phyloP scores from a whole-genome alignment of 192 early-diverging fungal genomes.

The Funneliformis mosseae region DNA sequence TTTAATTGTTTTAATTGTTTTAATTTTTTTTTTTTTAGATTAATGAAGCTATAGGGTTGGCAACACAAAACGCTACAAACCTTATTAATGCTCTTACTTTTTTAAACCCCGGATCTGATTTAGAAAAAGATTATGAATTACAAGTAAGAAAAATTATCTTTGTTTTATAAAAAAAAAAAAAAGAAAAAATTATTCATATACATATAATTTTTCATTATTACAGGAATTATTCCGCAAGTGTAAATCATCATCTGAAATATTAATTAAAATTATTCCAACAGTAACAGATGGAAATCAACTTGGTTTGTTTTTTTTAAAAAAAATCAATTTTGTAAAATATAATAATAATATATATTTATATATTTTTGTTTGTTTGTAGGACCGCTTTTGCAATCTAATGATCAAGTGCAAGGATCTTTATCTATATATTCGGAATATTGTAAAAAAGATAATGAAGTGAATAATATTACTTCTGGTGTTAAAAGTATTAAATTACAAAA shows the following conservation, averaged over 20 bases:
- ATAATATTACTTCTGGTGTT: not conserved
- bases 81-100: conserved; percentile 14
- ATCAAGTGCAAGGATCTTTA: conserved; percentile 20
- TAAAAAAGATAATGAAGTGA: not conserved
- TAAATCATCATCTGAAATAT: conserved; percentile 1
- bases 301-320: not conserved
- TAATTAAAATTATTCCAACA: conserved; percentile 15
- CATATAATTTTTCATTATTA: not conserved
- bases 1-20: not conserved
- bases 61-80: conserved; percentile 25
- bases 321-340: not conserved
- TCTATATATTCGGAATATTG: conserved; percentile 2
- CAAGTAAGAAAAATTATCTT: conserved; percentile 3
- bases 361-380: not conserved
- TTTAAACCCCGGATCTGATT: not conserved
- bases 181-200: not conserved
- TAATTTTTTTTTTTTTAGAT: not conserved
- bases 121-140: conserved; percentile 8
- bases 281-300: not conserved
- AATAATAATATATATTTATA: not conserved
- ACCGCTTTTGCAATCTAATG: conserved; percentile 18
- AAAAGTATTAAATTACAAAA: conserved; percentile 12
- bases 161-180: not conserved
- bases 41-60: conserved; percentile 22
- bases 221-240: conserved; percentile 14